Base-by-base conservation (phyloP, 306 rosid species). In the Lathyrus oleraceus region DNA sequence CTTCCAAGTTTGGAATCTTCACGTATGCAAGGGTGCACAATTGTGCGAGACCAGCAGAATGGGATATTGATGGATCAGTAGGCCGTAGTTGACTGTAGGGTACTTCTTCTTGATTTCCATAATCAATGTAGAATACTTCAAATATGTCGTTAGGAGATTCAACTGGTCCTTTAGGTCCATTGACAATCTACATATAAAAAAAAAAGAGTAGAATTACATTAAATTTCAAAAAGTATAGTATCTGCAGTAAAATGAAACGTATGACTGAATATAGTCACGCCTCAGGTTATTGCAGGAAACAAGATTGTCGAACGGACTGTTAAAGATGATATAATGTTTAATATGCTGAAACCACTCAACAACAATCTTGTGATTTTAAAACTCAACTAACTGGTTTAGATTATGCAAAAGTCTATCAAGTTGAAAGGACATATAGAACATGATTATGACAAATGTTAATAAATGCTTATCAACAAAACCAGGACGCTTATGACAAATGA, bases 91-190 rank as follows among this genome's bases (percentile, higher is more conserved):
- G 87, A 77, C 89, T 78, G 76, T 80, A 89, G 35, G 89, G 53
- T 66, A 94, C 91, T 58, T 72, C 81, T 70, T 91, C 99, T 91
- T 94, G 97, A 70, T 94, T 94, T 76, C 99, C 99, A 69, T 85
- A 94, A 68, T 94, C 99, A 13, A 94, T 78, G 80, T 94, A 94
- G 79, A 94, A 91, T 39, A 94, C 99, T 79, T 94, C 99, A 15
- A 91, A 94, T 57, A 58, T 64, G 83, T 94, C 97, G 16, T 77
- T 77, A 1, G 88, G 79, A 58, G 99, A 94, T 82, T 86, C 86
- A 56, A 89, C 97, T 8, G 88, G 82, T 84, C 94, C 98, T 47
- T 92, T 92, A 69, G 99, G 97, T 25, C 79, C 76, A 75, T 86
- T 91, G 69, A 91, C 96, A 78, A 94, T 83, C 99, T 44, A 44